These are phyloP conservation scores for Penicillium expansum DNA, from an alignment of 2,329 filamentous ascomycete species.

Conservation along the genomic window DNA sequence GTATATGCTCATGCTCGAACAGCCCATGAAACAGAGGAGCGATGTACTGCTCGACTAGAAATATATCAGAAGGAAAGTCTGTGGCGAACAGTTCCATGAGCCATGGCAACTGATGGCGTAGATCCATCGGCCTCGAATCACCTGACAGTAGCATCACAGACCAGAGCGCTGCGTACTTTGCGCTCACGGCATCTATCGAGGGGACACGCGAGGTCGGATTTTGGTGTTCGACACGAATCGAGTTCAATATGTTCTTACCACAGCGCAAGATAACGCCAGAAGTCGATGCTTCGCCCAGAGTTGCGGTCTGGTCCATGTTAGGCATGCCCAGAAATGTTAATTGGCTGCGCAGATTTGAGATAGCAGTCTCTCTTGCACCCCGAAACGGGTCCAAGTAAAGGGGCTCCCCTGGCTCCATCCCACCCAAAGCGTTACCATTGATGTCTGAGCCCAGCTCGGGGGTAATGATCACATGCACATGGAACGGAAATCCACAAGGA, in stretches of 20 bases:
- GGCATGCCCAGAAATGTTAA: constrained; percentile 55
- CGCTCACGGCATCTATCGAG: constrained; percentile 56
- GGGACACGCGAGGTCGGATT: constrained; percentile 28
- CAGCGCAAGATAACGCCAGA: constrained; percentile 71
- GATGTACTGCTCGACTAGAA: constrained; percentile 67
- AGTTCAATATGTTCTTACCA: constrained; percentile 76
- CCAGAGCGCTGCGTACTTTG: constrained; percentile 74
- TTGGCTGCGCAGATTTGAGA: constrained; percentile 57
- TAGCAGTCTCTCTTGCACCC: constrained; percentile 63
- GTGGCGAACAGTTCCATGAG: constrained; percentile 64
- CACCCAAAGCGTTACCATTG: constrained; percentile 47
- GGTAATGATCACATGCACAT: constrained; percentile 77
- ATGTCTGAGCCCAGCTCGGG: constrained; percentile 60
- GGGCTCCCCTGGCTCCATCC: constrained; percentile 38
- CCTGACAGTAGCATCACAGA: constrained; percentile 56
- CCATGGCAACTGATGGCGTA: constrained; percentile 62
- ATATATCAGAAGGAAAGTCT: constrained; percentile 68
- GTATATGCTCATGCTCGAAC: constrained; percentile 54
- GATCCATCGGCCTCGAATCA: constrained; percentile 47
- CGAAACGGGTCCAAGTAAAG: constrained; percentile 87
- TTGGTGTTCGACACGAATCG: constrained; percentile 55
- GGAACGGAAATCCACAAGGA: constrained; percentile 77
- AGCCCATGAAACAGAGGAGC: constrained; percentile 57
- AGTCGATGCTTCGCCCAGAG: constrained; percentile 63
- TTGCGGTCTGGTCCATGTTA: constrained; percentile 43